These are phyloP conservation scores for Salix brachista DNA, from an alignment of 345 rosid genomes.

Conservation along the genomic window DNA sequence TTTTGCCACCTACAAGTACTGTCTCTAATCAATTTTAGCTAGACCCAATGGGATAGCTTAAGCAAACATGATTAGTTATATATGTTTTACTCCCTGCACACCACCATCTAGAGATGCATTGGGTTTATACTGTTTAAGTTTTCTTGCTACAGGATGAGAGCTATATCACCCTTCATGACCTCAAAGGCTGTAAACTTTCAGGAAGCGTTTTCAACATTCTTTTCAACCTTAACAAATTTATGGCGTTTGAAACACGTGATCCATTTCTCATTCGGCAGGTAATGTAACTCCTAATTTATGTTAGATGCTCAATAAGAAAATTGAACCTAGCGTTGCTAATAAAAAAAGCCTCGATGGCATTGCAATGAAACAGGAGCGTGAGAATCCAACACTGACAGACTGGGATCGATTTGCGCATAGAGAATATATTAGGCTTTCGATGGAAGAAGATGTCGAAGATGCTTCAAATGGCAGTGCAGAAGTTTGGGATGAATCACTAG, in stretches of 20 bases:
- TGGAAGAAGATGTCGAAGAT: slow-evolving; percentile 99
- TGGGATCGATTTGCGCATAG: slow-evolving; percentile 99
- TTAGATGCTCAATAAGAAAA: neutral
- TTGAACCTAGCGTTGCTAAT: neutral
- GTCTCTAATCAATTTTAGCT: neutral
- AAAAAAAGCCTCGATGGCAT: neutral
- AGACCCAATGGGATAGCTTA: neutral
- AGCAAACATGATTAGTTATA: neutral
- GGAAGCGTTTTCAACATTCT: slow-evolving; percentile 90
- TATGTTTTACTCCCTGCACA: neutral
- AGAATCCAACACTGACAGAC: slow-evolving; percentile 90
- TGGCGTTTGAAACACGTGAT: slow-evolving; percentile 96
- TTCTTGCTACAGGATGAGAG: slow-evolving; percentile 60
- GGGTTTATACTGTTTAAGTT: slow-evolving; percentile 8
- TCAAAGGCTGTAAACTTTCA: slow-evolving; percentile 82
- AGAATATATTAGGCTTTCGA: slow-evolving; percentile 93
- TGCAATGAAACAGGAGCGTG: slow-evolving; percentile 67
- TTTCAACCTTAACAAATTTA: slow-evolving; percentile 90
- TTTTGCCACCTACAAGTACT: neutral
- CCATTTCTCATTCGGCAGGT: slow-evolving; percentile 99
- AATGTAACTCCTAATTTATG: slow-evolving; percentile 7
- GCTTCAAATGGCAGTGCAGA: slow-evolving; percentile 97
- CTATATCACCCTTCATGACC: slow-evolving; percentile 58
- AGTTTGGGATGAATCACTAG: slow-evolving; percentile 97
- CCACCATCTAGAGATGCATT: neutral